A percentile compares a stretch with the other conserved stretches of the same genome.
These are phyloP conservation scores for Dendrostoma leiphaemia DNA, from an alignment of 2,329 filamentous ascomycete species.

Conservation along the genomic window DNA sequence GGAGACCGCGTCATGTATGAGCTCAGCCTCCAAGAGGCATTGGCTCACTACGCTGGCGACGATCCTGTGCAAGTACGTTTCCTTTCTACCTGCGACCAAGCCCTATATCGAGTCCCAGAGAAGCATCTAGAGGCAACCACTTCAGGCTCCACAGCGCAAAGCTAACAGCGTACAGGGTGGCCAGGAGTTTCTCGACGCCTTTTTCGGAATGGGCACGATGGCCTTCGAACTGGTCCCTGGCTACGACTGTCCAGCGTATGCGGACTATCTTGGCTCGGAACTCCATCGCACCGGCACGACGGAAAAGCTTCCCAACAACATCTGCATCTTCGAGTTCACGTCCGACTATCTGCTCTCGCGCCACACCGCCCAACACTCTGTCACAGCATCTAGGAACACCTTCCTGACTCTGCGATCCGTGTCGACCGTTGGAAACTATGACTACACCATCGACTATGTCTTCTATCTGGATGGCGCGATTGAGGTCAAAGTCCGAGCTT, in stretches of 20 bases:
- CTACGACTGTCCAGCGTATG: constrained; percentile 36
- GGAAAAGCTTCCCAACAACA: constrained; percentile 28
- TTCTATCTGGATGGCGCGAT: constrained; percentile 36
- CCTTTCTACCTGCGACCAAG: too few relatives aligned
- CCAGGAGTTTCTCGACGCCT: constrained; percentile 42
- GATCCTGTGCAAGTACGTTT: constrained; percentile 43
- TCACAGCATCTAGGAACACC: constrained; percentile 28
- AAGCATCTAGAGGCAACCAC: too few relatives aligned
- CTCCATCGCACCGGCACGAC: constrained; percentile 31
- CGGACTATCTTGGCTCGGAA: constrained; percentile 32
- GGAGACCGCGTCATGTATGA: constrained; percentile 51
- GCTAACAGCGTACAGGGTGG: too few relatives aligned
- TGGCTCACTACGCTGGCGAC: constrained; percentile 50
- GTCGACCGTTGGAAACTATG: constrained; percentile 42
- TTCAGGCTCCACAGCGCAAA: too few relatives aligned
- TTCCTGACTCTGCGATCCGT: constrained; percentile 35
- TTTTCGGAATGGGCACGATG: constrained; percentile 34
- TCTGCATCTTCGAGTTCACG: constrained; percentile 40
- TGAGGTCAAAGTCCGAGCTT: constrained; percentile 36
- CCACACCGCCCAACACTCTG: constrained; percentile 30
- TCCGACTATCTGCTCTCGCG: constrained; percentile 35
- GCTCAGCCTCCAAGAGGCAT: constrained; percentile 50
- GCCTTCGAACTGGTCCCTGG: constrained; percentile 38
- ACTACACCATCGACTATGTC: constrained; percentile 35
- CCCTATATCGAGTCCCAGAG: too few relatives aligned